These are phyloP conservation scores for Ramularia collo-cygni DNA, from an alignment of 2,329 filamentous ascomycete genomes.

Conservation along the genomic window DNA sequence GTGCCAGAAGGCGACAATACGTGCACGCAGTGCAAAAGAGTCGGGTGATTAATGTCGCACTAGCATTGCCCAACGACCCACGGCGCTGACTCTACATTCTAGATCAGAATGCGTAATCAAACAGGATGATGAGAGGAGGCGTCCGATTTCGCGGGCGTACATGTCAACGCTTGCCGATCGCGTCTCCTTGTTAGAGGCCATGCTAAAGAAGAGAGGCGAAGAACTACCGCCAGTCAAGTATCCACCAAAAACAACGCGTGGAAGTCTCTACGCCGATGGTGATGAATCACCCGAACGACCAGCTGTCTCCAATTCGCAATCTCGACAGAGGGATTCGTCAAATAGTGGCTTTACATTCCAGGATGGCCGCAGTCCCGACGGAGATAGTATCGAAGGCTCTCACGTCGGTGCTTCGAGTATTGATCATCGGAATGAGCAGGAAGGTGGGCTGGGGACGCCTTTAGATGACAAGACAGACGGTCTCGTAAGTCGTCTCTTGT, in stretches of 20 bases:
- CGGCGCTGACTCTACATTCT: too few species aligned
- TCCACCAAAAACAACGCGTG: constrained; percentile 22
- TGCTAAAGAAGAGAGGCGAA: constrained; percentile 19
- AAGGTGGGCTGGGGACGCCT: constrained; percentile 11
- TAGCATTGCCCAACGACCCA: too few species aligned
- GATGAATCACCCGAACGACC: constrained; percentile 16
- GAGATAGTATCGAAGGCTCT: constrained; percentile 10
- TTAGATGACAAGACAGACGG: constrained; percentile 21
- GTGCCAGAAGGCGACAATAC: constrained; percentile 17
- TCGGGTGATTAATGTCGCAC: constrained; percentile 5
- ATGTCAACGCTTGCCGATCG: constrained; percentile 22
- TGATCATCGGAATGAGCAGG: constrained; percentile 10
- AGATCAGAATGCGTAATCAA: constrained; percentile 21
- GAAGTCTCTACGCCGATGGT: constrained; percentile 15
- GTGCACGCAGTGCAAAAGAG: constrained; percentile 21
- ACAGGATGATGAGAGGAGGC: constrained; percentile 22
- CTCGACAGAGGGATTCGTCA: neutral
- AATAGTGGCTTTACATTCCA: constrained; percentile 4
- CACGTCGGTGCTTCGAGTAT: constrained; percentile 9
- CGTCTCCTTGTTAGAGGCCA: constrained; percentile 19
- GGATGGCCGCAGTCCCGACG: constrained; percentile 16
- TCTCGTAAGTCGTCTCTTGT: constrained; percentile 19
- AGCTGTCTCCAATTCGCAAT: constrained; percentile 1
- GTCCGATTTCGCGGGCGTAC: constrained; percentile 22
- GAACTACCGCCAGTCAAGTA: constrained; percentile 16